A percentile compares a stretch with the other conserved stretches of the same genome.
phyloP scores from a whole-genome alignment of 1,284 basidiomycete species.

The Inonotus obliquus region DNA sequence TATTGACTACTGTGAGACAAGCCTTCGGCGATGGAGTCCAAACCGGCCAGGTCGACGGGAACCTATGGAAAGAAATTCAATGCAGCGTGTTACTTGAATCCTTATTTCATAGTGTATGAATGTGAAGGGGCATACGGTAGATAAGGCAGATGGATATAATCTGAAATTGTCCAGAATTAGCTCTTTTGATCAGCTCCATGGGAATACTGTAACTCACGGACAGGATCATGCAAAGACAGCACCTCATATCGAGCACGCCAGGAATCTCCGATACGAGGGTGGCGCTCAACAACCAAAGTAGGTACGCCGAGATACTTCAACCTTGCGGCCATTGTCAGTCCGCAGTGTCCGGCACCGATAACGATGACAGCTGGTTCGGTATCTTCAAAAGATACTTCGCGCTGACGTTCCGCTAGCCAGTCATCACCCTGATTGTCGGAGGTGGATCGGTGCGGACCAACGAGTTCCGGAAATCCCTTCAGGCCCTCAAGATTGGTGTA shows the following conservation, averaged over 20 bases:
- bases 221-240: slow-evolving; percentile 59
- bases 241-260: slow-evolving; percentile 58
- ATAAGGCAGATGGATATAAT: slow-evolving; percentile 56
- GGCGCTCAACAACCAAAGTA: slow-evolving; percentile 50
- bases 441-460: slow-evolving; percentile 34
- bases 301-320: slow-evolving; percentile 50
- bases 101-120: background rate
- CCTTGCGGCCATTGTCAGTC: slow-evolving; percentile 54
- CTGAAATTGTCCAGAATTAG: slow-evolving; percentile 26
- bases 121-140: slow-evolving; percentile 36
- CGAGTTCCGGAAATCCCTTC: slow-evolving; percentile 44
- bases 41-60: slow-evolving; percentile 36
- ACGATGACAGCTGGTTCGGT: slow-evolving; percentile 45
- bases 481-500: slow-evolving; percentile 60
- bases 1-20: background rate
- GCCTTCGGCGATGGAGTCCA: slow-evolving; percentile 51
- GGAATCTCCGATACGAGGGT: slow-evolving; percentile 51
- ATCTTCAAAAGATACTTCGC: slow-evolving; percentile 38
- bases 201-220: slow-evolving; percentile 41
- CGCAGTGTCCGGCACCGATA: slow-evolving; percentile 64
- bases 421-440: slow-evolving; percentile 35
- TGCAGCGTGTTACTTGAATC: background rate
- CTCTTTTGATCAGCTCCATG: background rate
- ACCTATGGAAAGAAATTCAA: slow-evolving; percentile 21
- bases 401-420: slow-evolving; percentile 35